phyloP scores from a whole-genome alignment of 1,139 yeast genomes.

The Sugiyamaella pinicola region DNA sequence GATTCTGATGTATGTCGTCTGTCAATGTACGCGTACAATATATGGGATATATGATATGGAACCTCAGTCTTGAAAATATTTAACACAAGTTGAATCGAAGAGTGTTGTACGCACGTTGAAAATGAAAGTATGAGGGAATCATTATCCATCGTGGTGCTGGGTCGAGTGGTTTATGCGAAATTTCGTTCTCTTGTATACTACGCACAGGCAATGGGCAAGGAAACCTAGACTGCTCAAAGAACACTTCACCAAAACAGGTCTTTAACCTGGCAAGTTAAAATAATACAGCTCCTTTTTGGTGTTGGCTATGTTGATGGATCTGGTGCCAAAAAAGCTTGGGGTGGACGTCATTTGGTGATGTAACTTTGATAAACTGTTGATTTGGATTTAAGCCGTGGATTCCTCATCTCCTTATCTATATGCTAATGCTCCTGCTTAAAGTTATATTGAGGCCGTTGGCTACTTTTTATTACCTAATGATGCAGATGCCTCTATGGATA shows the following conservation, averaged over 20 bases:
- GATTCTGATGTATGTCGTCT: no score
- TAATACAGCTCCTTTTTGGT: slow-evolving; percentile 26
- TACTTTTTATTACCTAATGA: slow-evolving; percentile 59
- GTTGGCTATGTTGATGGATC: slow-evolving; percentile 37
- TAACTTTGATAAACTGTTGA: slow-evolving; percentile 44
- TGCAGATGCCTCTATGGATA: slow-evolving; percentile 46
- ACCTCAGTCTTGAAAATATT: no score
- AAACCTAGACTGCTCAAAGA: slow-evolving; percentile 11
- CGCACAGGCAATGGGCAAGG: slow-evolving; percentile 13
- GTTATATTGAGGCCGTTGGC: slow-evolving; percentile 50
- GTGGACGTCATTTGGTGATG: slow-evolving; percentile 48
- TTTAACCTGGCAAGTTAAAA: slow-evolving; percentile 26
- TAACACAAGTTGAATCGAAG: no score
- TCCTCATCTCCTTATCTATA: slow-evolving; percentile 38
- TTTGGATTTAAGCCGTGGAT: slow-evolving; percentile 52
- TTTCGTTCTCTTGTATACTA: no score
- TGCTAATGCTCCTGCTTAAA: slow-evolving; percentile 41
- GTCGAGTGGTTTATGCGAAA: background rate
- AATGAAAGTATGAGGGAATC: no score
- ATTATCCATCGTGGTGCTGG: no score
- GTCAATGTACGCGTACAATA: no score
- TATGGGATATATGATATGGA: no score
- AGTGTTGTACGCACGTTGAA: no score
- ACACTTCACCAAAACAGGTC: slow-evolving; percentile 30
- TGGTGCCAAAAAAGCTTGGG: slow-evolving; percentile 51